A percentile compares a stretch with the other conserved stretches of the same genome.
Conservation (phyloP, 148 eudicot species). For the Chenopodium quinoa region DNA sequence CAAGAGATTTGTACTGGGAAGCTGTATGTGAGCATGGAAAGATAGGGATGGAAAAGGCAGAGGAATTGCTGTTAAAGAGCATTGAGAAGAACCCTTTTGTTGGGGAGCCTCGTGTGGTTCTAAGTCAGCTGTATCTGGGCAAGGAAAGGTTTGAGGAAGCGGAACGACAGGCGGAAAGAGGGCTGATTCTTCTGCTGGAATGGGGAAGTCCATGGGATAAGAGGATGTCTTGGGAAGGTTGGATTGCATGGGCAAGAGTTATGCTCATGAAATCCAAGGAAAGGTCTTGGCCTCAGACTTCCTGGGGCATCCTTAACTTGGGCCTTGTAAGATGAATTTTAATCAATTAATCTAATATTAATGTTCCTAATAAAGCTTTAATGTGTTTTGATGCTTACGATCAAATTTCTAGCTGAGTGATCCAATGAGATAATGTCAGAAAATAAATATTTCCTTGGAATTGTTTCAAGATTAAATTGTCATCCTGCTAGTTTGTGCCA, state of each 20-base stretch:
- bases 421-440: not conserved
- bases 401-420: no score
- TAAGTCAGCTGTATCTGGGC: constrained; percentile 61
- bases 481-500: not conserved
- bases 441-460: not conserved
- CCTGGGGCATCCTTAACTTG: constrained; percentile 87
- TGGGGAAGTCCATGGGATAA: constrained; percentile 99
- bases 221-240: constrained; percentile 95
- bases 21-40: constrained; percentile 52
- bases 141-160: constrained; percentile 74
- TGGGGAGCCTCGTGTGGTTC: constrained; percentile 81
- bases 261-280: constrained; percentile 78
- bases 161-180: constrained; percentile 52
- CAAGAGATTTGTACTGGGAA: constrained; percentile 84
- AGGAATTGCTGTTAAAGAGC: constrained; percentile 50
- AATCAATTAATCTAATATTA: no score
- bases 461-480: not conserved
- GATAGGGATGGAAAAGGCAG: constrained; percentile 39
- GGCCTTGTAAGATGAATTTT: constrained; percentile 54
- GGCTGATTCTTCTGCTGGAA: constrained; percentile 57
- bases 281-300: constrained; percentile 68
- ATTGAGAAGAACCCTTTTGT: constrained; percentile 77
- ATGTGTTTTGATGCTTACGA: not conserved
- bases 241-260: constrained; percentile 94
- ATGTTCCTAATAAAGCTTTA: not conserved